Base-by-base conservation (phyloP, 129 eudicot species). In the Chrysanthemum makinoi region DNA sequence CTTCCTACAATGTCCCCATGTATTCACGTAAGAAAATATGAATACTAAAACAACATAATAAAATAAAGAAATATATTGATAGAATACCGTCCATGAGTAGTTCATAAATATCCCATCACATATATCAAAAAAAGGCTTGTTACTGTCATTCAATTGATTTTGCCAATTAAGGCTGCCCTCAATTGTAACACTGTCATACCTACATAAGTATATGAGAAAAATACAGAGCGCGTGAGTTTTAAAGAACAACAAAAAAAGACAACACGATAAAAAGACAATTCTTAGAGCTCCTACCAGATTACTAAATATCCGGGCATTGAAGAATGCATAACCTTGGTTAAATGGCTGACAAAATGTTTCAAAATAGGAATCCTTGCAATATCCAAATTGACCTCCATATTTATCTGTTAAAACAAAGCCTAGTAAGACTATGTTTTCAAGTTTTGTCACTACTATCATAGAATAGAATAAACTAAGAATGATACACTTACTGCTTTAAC, bases 91-190 rank as follows among this genome's bases (percentile, higher is more conserved):
- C 98, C 98, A 92, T 2, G 96, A 15, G 72, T 89, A 92, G 75
- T 92, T 92, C 49, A 80, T 68, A 76, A 89, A 92, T 51, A 92
- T 86, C 77, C 96, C 98, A 83, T 92, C 98, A 65, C 88, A 92
- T 44, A 80, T 53, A 76, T 92, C 98, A 77, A 92, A 92, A 79
- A 85, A 92, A 20, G 98, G 86, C 75, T 89, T 92, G 78, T 92
- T 89, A 4, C 59, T 83, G 64, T 73, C 81, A 66, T 89, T 92
- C 60, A 92, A 70, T 72, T 87, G 91, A 80, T 92, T 44, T 83
- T 92, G 98, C 96, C 96, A 92, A 10, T 13, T 17, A 65, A 92
- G 96, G 14, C 78, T 58, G 22, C 98, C 98, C 9, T 83, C 82
- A 71, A 77, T 50, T 30, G 95, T 89, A 69, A 92, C 82, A 68